These are phyloP conservation scores for Keqinozyma sinolaborantium DNA, from an alignment of 1,139 yeast species.

Conservation along the genomic window DNA sequence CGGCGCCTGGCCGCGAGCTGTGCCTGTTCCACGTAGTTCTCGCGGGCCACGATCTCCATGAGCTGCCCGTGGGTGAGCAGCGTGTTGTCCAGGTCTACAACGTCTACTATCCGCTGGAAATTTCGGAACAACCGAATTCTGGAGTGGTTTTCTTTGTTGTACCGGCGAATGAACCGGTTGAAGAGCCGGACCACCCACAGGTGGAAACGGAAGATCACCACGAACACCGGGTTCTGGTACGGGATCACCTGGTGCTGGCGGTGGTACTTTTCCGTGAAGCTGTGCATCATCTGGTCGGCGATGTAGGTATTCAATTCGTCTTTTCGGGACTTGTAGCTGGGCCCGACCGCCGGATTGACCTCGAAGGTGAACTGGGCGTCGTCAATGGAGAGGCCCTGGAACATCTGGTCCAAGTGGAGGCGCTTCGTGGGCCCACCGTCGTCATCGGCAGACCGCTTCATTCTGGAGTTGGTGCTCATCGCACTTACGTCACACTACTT, in stretches of 20 bases:
- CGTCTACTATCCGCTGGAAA: conserved; percentile 16
- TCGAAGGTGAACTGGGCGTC: conserved; percentile 6
- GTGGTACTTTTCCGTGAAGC: conserved; percentile 16
- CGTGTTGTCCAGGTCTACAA: conserved; percentile 8
- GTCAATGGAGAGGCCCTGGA: conserved; percentile 15
- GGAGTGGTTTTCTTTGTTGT: conserved; percentile 18
- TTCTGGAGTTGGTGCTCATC: background rate
- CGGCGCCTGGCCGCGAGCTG: conserved; percentile 10
- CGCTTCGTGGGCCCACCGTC: conserved; percentile 14
- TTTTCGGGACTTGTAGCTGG: conserved; percentile 7
- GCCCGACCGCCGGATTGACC: conserved; percentile 15
- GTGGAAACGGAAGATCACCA: conserved; percentile 29
- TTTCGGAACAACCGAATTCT: conserved; percentile 17
- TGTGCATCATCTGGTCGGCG: conserved; percentile 22
- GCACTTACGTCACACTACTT: background rate
- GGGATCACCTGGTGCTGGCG: conserved; percentile 12
- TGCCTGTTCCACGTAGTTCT: conserved; percentile 22
- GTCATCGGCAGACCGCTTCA: background rate
- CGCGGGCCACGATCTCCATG: conserved; percentile 21
- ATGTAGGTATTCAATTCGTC: conserved; percentile 18
- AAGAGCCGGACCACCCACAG: conserved; percentile 37
- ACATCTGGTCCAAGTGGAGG: conserved; percentile 20
- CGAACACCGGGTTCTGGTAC: conserved; percentile 22
- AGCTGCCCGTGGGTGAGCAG: conserved; percentile 21
- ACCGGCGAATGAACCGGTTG: conserved; percentile 31